Base-by-base conservation (phyloP, 2,329 filamentous ascomycete genomes). In the Reticulascus tulasneorum region DNA sequence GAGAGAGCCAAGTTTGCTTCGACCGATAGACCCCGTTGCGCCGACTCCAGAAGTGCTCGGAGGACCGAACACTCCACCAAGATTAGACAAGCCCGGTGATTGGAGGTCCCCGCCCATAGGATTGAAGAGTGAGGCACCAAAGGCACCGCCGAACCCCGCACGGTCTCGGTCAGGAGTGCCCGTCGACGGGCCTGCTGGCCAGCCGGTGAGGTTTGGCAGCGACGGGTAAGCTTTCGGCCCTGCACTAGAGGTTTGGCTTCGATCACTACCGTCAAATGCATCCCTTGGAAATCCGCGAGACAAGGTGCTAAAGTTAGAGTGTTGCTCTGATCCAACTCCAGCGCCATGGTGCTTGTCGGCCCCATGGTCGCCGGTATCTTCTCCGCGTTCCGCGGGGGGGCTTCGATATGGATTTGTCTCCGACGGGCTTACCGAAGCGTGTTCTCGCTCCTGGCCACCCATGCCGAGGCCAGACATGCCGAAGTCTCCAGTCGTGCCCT, bases 341-440 rank as follows among this genome's bases (percentile, higher is more conserved):
- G 73, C 68, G 18, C 73, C 74, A 33, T 69, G 68, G 10, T 62
- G 54, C 32, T 65, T 66, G 7, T 73, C 69, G 10, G 69, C 64
- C 22, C 59, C 53, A 30, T 72, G 69, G 29, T 73, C 70, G 12
- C 78, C 76, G 30, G 86, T 77, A 13, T 77, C 73, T 38, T 84
- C 80, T 6, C 68, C 69, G 28, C 80, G 80, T 18, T 89, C 84
- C 23, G 83, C 85, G 7, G 85, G 79, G 3, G 93, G 93, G 58
- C 91, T 97, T 46, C 90, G 86, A 56, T 93, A 98, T 2, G 93
- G 93, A 55, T 98, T 98, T 4, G 93, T 97, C 53, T 94, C 87
- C 0, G 90, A 93, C 9, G 93, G 93, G 56, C 91, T 97, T 54
- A 87, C 77, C 1, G 86, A 84, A 40, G 88, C 86, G 46, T 82